A percentile compares a stretch with the other conserved stretches of the same genome.
These are phyloP conservation scores for Combretum micranthum DNA, from an alignment of 345 rosid genomes.

Conservation along the genomic window DNA sequence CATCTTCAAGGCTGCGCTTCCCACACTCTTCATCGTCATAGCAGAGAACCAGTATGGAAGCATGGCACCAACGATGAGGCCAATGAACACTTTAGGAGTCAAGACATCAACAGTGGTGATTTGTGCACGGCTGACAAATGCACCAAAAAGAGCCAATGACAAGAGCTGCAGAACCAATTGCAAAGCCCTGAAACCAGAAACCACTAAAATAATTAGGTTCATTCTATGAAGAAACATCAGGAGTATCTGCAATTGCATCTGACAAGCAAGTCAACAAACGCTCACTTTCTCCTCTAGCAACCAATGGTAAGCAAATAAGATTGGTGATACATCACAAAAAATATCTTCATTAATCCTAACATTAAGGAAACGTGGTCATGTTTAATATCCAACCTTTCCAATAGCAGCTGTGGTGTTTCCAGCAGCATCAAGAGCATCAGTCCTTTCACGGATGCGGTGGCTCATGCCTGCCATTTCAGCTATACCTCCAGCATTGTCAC, in stretches of 20 bases:
- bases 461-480: conserved; percentile 94
- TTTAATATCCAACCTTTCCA: conserved; percentile 44
- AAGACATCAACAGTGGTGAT: conserved; percentile 75
- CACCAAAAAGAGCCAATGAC: conserved; percentile 91
- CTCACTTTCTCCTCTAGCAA: no score
- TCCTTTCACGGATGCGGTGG: conserved; percentile 72
- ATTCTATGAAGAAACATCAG: background rate
- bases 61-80: conserved; percentile 90
- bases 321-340: no score
- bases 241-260: no score
- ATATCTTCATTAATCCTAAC: conserved; percentile 1
- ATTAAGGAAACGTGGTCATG: conserved; percentile 4
- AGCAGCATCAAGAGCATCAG: conserved; percentile 85
- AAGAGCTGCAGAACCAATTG: conserved; percentile 74
- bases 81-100: conserved; percentile 91
- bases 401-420: conserved; percentile 88
- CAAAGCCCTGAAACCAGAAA: conserved; percentile 45
- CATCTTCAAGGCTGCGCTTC: conserved; percentile 94
- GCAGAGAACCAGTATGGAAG: conserved; percentile 99
- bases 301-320: no score
- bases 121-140: conserved; percentile 85
- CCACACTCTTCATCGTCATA: conserved; percentile 98
- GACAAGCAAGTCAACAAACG: no score
- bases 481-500: conserved; percentile 83
- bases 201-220: conserved; percentile 2